These are phyloP conservation scores for Nematocida parisii DNA, from an alignment of 371 early-diverging fungal species.

Conservation along the genomic window DNA sequence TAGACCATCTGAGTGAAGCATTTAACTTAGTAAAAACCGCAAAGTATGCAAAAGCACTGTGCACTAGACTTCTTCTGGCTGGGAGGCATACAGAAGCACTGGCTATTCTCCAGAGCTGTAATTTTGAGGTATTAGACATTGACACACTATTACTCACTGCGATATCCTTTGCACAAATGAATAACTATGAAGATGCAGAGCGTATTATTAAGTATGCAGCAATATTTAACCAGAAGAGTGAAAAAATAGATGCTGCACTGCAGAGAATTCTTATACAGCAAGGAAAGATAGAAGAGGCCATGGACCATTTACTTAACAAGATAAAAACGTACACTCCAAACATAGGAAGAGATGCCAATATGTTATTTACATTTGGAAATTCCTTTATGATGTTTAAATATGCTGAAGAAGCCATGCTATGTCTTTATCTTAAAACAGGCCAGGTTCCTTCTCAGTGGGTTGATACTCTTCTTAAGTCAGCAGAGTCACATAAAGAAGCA, in stretches of 20 bases:
- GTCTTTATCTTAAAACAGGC: constrained; percentile 33
- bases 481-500: constrained; percentile 19
- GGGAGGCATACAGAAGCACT: constrained; percentile 25
- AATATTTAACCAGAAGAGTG: constrained; percentile 21
- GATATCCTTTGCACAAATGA: constrained; percentile 20
- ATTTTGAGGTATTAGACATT: constrained; percentile 29
- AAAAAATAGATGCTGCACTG: constrained; percentile 30
- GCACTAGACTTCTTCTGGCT: constrained; percentile 23
- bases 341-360: constrained; percentile 32
- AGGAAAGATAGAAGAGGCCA: constrained; percentile 25
- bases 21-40: constrained; percentile 36
- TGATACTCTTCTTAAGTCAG: constrained; percentile 15
- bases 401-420: constrained; percentile 6
- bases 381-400: constrained; percentile 10
- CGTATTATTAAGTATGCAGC: constrained; percentile 22
- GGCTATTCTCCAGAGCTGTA: constrained; percentile 17
- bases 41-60: constrained; percentile 55
- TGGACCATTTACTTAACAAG: constrained; percentile 3
- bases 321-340: constrained; percentile 39
- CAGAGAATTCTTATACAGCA: constrained; percentile 39
- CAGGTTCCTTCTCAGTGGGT: constrained; percentile 29
- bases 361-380: constrained; percentile 16
- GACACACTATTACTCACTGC: constrained; percentile 28
- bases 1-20: constrained; percentile 33
- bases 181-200: constrained; percentile 42